phyloP scores from a whole-genome alignment of 257 asterid species.

The Paraleonurus japonicus region DNA sequence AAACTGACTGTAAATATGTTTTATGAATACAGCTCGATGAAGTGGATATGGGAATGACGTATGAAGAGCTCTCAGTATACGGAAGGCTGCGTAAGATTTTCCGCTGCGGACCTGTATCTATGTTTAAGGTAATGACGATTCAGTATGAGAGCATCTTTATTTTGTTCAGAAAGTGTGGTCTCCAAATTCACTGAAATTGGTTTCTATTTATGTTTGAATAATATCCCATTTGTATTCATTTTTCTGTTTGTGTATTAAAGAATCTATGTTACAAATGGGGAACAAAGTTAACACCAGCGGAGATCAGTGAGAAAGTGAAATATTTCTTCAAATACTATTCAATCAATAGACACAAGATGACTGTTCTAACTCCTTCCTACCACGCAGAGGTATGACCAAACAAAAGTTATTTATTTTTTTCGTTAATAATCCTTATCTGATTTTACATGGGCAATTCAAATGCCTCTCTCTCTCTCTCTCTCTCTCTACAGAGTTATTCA shows the following conservation, averaged over 20 bases:
- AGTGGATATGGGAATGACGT: conserved; percentile 98
- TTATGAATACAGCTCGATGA: conserved; percentile 73
- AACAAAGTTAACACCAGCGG: conserved; percentile 62
- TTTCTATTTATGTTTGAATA: neutral
- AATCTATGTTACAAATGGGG: conserved; percentile 97
- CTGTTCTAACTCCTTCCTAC: conserved; percentile 88
- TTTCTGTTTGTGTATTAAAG: conserved; percentile 35
- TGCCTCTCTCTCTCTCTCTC: no score
- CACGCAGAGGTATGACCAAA: conserved; percentile 65
- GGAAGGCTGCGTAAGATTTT: conserved; percentile 25
- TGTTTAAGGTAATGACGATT: neutral
- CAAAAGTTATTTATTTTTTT: neutral
- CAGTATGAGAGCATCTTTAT: neutral
- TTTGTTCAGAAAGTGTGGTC: neutral
- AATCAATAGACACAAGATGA: conserved; percentile 94
- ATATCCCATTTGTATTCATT: neutral
- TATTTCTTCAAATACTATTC: conserved; percentile 88
- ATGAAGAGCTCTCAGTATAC: conserved; percentile 42
- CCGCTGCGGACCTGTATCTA: conserved; percentile 76
- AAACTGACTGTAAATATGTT: conserved; percentile 23
- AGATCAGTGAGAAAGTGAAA: conserved; percentile 86
- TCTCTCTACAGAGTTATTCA: conserved; percentile 54
- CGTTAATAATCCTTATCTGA: neutral
- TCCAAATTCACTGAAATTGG: neutral
- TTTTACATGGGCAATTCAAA: neutral